phyloP scores from a whole-genome alignment of 495 filamentous ascomycete genomes.

The Penicillium daleae region DNA sequence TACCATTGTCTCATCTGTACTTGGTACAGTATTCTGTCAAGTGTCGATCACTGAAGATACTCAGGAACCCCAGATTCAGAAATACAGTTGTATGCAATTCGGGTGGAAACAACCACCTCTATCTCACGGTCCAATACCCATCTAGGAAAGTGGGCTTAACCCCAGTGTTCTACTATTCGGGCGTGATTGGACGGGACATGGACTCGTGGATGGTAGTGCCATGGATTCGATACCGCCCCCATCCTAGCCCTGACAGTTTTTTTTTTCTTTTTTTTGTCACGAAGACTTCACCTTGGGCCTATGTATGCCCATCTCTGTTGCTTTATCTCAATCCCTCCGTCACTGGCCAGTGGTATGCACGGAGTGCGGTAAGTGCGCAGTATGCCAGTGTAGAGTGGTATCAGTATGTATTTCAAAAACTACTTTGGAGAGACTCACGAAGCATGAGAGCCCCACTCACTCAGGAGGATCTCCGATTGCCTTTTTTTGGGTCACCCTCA shows the following conservation, averaged over 20 bases:
- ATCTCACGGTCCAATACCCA: slow-evolving; percentile 12
- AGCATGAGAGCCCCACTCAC: slow-evolving; percentile 5
- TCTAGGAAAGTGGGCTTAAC: slow-evolving; percentile 10
- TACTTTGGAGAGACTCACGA: too few species aligned
- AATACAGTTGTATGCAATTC: not conserved
- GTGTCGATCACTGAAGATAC: not conserved
- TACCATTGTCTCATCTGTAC: not conserved
- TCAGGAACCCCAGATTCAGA: not conserved
- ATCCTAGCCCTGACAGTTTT: not conserved
- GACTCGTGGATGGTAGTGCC: slow-evolving; percentile 1
- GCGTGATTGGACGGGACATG: slow-evolving; percentile 13
- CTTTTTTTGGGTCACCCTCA: not conserved
- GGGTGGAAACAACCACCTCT: not conserved
- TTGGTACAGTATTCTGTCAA: too few species aligned
- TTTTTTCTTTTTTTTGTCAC: too few species aligned
- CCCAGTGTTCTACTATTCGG: not conserved
- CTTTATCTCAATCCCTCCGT: not conserved
- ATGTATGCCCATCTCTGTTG: not conserved
- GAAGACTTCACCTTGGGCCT: too few species aligned
- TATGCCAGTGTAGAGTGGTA: too few species aligned
- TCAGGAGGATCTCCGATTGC: slow-evolving; percentile 22
- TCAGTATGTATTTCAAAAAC: too few species aligned
- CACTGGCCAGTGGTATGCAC: not conserved
- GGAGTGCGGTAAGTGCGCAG: too few species aligned
- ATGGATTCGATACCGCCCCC: not conserved